phyloP scores from a whole-genome alignment of 495 filamentous ascomycete species.

The Trichocladium antarcticum region DNA sequence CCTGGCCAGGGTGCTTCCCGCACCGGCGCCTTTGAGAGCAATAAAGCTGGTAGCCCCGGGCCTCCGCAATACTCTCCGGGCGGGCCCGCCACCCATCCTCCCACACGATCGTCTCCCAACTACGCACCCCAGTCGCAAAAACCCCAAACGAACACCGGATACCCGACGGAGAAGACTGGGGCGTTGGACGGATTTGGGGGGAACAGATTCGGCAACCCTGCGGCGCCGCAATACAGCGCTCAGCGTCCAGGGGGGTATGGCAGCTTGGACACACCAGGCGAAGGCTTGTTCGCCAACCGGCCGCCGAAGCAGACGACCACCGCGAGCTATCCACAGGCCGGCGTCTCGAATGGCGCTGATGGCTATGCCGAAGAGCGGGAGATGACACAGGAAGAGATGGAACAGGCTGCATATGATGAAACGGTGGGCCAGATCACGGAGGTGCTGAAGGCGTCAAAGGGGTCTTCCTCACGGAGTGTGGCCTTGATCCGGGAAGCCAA shows the following conservation, averaged over 20 bases:
- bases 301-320: slow-evolving; percentile 19
- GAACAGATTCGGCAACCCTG: slow-evolving; percentile 49
- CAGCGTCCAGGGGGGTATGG: slow-evolving; percentile 61
- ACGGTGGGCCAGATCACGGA: no score
- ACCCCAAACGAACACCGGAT: background rate
- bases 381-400: slow-evolving; percentile 52
- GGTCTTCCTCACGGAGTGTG: no score
- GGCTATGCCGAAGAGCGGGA: slow-evolving; percentile 54
- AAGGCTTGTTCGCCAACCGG: slow-evolving; percentile 55
- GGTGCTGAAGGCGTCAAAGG: no score
- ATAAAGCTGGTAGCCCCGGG: no score
- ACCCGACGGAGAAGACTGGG: background rate
- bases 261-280: slow-evolving; percentile 49
- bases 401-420: slow-evolving; percentile 11
- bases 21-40: background rate
- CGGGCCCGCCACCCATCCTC: no score
- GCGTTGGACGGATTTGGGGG: slow-evolving; percentile 41
- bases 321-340: slow-evolving; percentile 24
- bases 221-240: slow-evolving; percentile 34
- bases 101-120: no score
- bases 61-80: no score
- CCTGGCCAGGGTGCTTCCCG: background rate
- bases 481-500: no score
- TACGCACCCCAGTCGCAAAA: no score
- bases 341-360: slow-evolving; percentile 19